Conservation (phyloP, 2,329 filamentous ascomycete species). For the Albophoma yamanashiensis region DNA sequence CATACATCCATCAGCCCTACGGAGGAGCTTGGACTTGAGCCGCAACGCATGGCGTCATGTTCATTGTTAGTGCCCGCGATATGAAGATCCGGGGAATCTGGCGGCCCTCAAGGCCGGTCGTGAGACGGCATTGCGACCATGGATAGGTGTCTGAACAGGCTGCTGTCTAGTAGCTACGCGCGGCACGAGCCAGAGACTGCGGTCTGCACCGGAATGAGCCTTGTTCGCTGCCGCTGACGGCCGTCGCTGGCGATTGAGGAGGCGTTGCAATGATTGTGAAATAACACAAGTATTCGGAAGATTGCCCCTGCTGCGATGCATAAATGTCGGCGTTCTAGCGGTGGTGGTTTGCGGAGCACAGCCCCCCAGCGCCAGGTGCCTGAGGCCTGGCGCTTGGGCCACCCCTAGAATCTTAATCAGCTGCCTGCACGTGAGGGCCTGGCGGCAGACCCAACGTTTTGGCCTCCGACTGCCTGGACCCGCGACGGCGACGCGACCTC, state of each 20-base stretch:
- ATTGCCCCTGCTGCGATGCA: background rate
- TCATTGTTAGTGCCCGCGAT: constrained; percentile 7
- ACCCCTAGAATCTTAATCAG: background rate
- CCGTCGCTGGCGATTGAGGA: background rate
- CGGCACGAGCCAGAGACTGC: background rate
- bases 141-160: background rate
- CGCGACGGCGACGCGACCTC: constrained; percentile 8
- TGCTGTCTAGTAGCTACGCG: background rate
- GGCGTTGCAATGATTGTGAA: background rate
- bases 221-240: background rate
- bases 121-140: background rate
- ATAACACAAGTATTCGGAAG: background rate
- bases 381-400: background rate
- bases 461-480: constrained; percentile 2
- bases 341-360: background rate
- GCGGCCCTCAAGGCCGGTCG: background rate
- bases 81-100: constrained; percentile 12
- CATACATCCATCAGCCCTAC: constrained; percentile 14
- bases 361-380: background rate
- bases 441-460: background rate
- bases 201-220: background rate
- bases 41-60: constrained; percentile 16
- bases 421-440: background rate
- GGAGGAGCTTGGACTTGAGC: constrained; percentile 14
- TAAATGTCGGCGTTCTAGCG: background rate